These are phyloP conservation scores for Tetracladium setigerum DNA, from an alignment of 495 filamentous ascomycete genomes.

Conservation along the genomic window DNA sequence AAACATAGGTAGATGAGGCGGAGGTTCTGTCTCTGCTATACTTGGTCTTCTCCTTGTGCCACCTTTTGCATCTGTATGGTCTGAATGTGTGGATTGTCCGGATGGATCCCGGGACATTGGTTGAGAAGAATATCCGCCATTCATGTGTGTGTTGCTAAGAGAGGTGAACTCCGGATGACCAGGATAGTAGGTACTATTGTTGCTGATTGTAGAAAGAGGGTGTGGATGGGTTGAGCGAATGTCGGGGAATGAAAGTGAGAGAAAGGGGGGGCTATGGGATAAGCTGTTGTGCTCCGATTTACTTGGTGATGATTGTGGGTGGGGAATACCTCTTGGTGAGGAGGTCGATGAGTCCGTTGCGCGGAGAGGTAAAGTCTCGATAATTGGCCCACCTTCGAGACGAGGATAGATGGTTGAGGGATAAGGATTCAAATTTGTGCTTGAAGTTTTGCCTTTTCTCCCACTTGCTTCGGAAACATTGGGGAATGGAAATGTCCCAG, in stretches of 20 bases:
- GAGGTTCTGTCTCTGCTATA: slow-evolving; percentile 20
- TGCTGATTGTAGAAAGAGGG: slow-evolving; percentile 10
- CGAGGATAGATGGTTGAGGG: slow-evolving; percentile 9
- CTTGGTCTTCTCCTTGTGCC: slow-evolving; percentile 12
- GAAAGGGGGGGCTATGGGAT: slow-evolving; percentile 12
- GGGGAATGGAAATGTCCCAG: too few relatives aligned
- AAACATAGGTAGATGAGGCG: slow-evolving; percentile 15
- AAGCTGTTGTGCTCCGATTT: slow-evolving; percentile 20
- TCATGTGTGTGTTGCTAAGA: slow-evolving; percentile 6
- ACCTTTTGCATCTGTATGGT: slow-evolving; percentile 8
- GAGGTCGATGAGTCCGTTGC: neutral
- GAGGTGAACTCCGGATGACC: slow-evolving; percentile 12
- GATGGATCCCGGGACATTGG: slow-evolving; percentile 47
- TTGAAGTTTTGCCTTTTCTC: neutral
- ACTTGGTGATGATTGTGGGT: slow-evolving; percentile 7
- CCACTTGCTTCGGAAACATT: neutral
- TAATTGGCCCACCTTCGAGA: slow-evolving; percentile 8
- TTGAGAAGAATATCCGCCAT: slow-evolving; percentile 44
- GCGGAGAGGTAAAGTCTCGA: neutral
- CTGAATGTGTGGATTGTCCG: slow-evolving; percentile 15
- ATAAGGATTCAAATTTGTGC: neutral
- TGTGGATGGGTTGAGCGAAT: slow-evolving; percentile 18
- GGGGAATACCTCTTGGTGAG: slow-evolving; percentile 1
- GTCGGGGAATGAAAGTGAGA: slow-evolving; percentile 23
- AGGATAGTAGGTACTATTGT: slow-evolving; percentile 13